These are phyloP conservation scores for Aspergillus ibericus DNA, from an alignment of 2,329 filamentous ascomycete species.

Conservation along the genomic window DNA sequence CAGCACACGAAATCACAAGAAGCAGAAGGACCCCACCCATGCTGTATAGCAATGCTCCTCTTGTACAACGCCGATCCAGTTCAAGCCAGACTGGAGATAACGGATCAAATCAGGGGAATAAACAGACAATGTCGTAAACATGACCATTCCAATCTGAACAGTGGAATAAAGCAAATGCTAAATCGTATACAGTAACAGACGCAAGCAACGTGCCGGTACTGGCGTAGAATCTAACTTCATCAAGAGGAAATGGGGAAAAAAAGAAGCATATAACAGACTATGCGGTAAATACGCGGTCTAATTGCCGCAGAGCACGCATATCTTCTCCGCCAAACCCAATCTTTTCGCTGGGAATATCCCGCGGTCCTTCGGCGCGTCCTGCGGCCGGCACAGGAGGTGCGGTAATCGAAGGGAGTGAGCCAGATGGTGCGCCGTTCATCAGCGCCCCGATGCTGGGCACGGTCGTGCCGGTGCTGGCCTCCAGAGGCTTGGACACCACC, in stretches of 20 bases:
- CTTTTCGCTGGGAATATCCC: constrained; percentile 59
- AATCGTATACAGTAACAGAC: constrained; percentile 6
- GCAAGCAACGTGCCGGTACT: constrained; percentile 5
- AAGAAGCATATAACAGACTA: constrained; percentile 16
- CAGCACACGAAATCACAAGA: constrained; percentile 3
- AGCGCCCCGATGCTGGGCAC: constrained; percentile 58
- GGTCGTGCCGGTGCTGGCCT: constrained; percentile 35
- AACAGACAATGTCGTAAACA: background rate
- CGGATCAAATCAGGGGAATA: constrained; percentile 1
- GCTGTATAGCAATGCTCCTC: constrained; percentile 22
- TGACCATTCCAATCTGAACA: constrained; percentile 7
- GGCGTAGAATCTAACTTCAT: background rate
- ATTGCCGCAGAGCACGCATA: constrained; percentile 62
- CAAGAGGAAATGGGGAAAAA: background rate
- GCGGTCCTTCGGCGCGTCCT: constrained; percentile 42
- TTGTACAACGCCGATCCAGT: constrained; percentile 21
- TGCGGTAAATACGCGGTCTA: constrained; percentile 57
- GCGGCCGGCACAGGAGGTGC: constrained; percentile 21
- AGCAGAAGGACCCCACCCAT: constrained; percentile 17
- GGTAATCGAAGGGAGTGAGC: constrained; percentile 27
- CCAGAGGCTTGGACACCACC: constrained; percentile 24
- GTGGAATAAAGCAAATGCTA: constrained; percentile 14
- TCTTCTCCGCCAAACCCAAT: constrained; percentile 62
- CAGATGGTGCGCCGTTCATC: constrained; percentile 39
- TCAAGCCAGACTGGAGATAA: constrained; percentile 4